Conservation (phyloP, 352 stramenopile species). For the Globisporangium radiosum region DNA sequence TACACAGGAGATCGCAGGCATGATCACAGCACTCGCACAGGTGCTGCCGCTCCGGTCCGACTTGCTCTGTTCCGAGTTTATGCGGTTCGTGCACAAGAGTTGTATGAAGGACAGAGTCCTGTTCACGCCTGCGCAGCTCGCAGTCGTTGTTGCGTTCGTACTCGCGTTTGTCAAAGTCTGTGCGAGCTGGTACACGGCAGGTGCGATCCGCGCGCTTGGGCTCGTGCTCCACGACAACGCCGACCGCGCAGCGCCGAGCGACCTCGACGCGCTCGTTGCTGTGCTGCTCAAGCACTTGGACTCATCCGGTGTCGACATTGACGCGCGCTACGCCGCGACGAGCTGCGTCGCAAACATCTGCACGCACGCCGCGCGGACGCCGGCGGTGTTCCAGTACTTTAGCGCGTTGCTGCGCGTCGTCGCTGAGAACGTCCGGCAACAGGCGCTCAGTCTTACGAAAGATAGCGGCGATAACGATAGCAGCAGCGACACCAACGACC, state of each 20-base stretch:
- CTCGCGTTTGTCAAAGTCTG: conserved; percentile 72
- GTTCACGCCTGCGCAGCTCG: conserved; percentile 49
- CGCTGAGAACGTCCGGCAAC: conserved; percentile 82
- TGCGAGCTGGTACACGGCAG: conserved; percentile 67
- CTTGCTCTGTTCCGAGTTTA: conserved; percentile 72
- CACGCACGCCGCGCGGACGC: conserved; percentile 55
- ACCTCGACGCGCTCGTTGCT: conserved; percentile 63
- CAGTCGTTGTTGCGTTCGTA: conserved; percentile 64
- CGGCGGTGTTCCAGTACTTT: conserved; percentile 66
- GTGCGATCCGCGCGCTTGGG: conserved; percentile 60
- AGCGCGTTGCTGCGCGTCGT: conserved; percentile 70
- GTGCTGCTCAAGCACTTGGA: conserved; percentile 72
- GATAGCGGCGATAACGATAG: conserved; percentile 18
- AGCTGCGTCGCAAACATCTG: conserved; percentile 81
- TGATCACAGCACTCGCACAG: conserved; percentile 49
- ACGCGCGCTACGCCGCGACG: conserved; percentile 81
- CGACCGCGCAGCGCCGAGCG: conserved; percentile 37
- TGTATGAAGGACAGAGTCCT: conserved; percentile 67
- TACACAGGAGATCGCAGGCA: conserved; percentile 45
- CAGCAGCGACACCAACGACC: conserved; percentile 22
- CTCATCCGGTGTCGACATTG: conserved; percentile 71
- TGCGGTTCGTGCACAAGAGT: conserved; percentile 72
- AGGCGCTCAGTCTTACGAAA: conserved; percentile 54
- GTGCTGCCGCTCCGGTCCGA: conserved; percentile 63
- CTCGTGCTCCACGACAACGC: conserved; percentile 77